Base-by-base conservation (phyloP, 1,284 basidiomycete species). In the Rugosomyces carneus region DNA sequence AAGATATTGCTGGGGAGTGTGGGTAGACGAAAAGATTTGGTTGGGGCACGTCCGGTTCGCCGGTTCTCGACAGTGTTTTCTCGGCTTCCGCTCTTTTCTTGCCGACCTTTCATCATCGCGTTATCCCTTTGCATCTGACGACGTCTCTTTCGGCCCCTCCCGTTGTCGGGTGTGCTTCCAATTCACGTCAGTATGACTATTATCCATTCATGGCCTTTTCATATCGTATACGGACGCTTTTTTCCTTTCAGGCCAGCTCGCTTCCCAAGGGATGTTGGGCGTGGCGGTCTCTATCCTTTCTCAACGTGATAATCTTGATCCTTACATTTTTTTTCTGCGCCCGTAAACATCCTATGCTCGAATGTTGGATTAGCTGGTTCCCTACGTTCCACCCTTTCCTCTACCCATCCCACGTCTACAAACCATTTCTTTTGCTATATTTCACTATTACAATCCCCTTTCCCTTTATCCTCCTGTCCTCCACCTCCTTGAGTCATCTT, bases 191-290 rank as follows among this genome's bases (percentile, higher is more conserved):
- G 21, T 50, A 51, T 55, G 59, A 56, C 58, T 54, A 49, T 36
- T 43, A 53, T 43, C 38, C 54, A 44, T 50, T 52, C 49, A 42
- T 53, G 54, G 53, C 53, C 57, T 52, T 40, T 45, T 60, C 44
- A 67, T 69, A 62, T 69, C 65, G 63, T 60, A 70, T 66, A 80
- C 79, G 81, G 81, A 84, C 82, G 79, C 80, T 76, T 64, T 65
- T 78, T 76, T 64, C 64, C 68, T 80, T 75, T 73, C 76, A 53
- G 73, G 61, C 58, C 59, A 53, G 51, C 52, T 45, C 53, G 52
- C 51, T 43, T 52, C 51, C 47, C 52, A 44, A 52, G 39, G 48
- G 53, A 50, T 40, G 40, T 54, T 57, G 53, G 53, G 47, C 47
- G 45, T 47, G 53, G 50, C 51, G 47, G 65, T 50, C 71, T 67